Conservation (phyloP, 2,329 filamentous ascomycete species). For the Colletotrichum magnum region DNA sequence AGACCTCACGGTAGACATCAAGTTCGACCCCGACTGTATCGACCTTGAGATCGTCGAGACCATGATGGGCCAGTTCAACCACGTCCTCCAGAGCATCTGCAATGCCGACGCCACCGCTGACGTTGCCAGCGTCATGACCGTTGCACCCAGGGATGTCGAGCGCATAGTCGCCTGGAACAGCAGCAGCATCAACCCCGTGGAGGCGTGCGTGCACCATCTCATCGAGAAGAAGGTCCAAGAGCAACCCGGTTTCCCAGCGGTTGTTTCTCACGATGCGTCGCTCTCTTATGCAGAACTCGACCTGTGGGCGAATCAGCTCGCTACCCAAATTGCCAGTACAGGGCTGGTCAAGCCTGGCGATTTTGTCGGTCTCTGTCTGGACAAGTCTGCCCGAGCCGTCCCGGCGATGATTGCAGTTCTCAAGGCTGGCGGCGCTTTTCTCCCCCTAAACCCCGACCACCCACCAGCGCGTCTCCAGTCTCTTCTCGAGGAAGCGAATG, state of each 20-base stretch:
- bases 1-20: slow-evolving; percentile 9
- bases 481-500: slow-evolving; percentile 19
- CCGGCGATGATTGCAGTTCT: slow-evolving; percentile 13
- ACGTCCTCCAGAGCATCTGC: slow-evolving; percentile 13
- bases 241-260: background rate
- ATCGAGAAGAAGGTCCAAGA: slow-evolving; percentile 6
- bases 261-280: slow-evolving; percentile 16
- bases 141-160: background rate
- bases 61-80: slow-evolving; percentile 12
- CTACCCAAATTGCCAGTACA: background rate
- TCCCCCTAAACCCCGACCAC: slow-evolving; percentile 18
- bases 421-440: slow-evolving; percentile 23
- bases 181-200: slow-evolving; percentile 2
- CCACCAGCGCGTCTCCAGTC: slow-evolving; percentile 12
- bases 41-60: slow-evolving; percentile 4
- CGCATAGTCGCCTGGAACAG: slow-evolving; percentile 7
- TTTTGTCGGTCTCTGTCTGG: slow-evolving; percentile 14
- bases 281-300: slow-evolving; percentile 4
- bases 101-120: background rate
- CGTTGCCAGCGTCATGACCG: background rate
- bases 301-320: slow-evolving; percentile 19
- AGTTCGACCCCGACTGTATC: slow-evolving; percentile 19
- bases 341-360: slow-evolving; percentile 6
- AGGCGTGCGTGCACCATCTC: slow-evolving; percentile 22
- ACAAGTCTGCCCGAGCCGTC: slow-evolving; percentile 19